Conservation (phyloP, 2,329 filamentous ascomycete genomes). For the Claviceps purpurea region DNA sequence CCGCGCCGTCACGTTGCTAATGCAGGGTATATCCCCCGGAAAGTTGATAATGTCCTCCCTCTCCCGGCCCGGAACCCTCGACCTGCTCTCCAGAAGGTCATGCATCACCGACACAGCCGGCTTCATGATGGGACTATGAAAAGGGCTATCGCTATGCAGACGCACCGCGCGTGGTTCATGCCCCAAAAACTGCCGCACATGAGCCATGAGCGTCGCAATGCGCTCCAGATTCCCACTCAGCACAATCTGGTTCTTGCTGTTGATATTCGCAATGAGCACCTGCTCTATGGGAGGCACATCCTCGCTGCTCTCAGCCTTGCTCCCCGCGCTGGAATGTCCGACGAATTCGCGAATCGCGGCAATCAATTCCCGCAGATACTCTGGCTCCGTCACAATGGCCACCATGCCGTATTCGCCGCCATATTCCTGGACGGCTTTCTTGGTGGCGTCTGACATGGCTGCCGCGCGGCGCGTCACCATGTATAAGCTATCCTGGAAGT, state of each 20-base stretch:
- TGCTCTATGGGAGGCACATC: conserved; percentile 67
- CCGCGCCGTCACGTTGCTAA: conserved; percentile 74
- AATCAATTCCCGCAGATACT: conserved; percentile 57
- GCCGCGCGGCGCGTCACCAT: conserved; percentile 68
- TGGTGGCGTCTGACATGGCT: conserved; percentile 68
- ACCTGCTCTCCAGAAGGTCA: conserved; percentile 48
- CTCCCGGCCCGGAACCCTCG: conserved; percentile 37
- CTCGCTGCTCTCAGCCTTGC: conserved; percentile 53
- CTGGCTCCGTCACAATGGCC: conserved; percentile 75
- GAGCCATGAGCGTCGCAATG: conserved; percentile 69
- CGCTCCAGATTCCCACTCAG: conserved; percentile 74
- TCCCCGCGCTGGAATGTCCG: conserved; percentile 49
- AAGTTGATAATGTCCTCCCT: conserved; percentile 57
- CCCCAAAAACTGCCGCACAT: conserved; percentile 78
- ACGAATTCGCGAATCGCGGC: conserved; percentile 68
- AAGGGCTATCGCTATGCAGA: conserved; percentile 77
- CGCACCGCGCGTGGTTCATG: conserved; percentile 82
- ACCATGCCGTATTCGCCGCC: conserved; percentile 91
- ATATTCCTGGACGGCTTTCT: conserved; percentile 47
- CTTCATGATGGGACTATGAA: conserved; percentile 85
- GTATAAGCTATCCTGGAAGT: conserved; percentile 63
- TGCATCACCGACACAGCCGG: conserved; percentile 68
- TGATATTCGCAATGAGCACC: conserved; percentile 85
- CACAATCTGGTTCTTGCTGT: conserved; percentile 93
- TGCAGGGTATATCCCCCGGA: conserved; percentile 60